Conservation (phyloP, 2,329 filamentous ascomycete genomes). For the Penicillium sp. region DNA sequence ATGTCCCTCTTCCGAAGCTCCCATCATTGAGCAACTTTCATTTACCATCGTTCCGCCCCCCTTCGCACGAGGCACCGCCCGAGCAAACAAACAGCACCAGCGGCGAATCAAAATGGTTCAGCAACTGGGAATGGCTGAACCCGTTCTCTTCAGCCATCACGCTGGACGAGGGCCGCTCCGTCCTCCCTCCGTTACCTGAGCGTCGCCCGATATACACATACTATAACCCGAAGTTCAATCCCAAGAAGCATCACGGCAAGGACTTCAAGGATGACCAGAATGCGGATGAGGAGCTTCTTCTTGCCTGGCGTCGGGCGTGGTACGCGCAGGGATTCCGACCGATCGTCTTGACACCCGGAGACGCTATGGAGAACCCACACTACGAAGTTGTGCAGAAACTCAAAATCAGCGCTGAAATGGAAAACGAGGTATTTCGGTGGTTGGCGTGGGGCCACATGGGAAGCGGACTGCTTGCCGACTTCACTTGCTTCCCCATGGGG, state of each 20-base stretch:
- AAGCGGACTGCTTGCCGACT: constrained; percentile 72
- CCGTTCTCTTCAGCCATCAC: constrained; percentile 79
- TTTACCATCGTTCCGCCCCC: constrained; percentile 63
- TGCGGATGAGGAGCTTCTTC: constrained; percentile 71
- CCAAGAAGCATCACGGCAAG: constrained; percentile 46
- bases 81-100: constrained; percentile 73
- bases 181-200: constrained; percentile 70
- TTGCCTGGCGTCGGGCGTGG: constrained; percentile 90
- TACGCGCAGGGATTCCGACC: constrained; percentile 91
- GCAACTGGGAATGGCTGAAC: constrained; percentile 83
- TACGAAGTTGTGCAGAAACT: constrained; percentile 64
- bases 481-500: constrained; percentile 80
- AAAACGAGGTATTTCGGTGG: constrained; percentile 74
- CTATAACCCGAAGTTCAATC: constrained; percentile 63
- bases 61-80: constrained; percentile 66
- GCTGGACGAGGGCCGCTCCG: constrained; percentile 73
- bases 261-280: constrained; percentile 57
- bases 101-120: constrained; percentile 77
- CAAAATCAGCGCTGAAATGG: constrained; percentile 57
- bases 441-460: constrained; percentile 91
- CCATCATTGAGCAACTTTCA: constrained; percentile 49
- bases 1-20: constrained; percentile 36
- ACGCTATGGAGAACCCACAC: constrained; percentile 76
- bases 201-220: constrained; percentile 84
- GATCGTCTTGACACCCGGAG: constrained; percentile 69